Evolutionary conservation across 257 asterid species (phyloP).

Genomic region (Schizonepeta tenuifolia): DNA sequence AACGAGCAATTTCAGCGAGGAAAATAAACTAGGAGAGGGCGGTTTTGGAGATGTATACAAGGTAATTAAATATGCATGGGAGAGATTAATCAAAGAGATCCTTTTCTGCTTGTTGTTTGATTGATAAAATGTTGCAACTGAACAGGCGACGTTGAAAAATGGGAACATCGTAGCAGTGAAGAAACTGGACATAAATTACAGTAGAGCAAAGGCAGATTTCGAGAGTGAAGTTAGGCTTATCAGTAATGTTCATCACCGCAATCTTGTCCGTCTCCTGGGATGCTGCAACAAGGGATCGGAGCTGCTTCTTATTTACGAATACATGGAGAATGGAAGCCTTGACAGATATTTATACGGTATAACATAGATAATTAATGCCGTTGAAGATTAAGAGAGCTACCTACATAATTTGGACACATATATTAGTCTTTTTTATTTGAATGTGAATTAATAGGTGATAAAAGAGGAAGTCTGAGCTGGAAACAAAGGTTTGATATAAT

Average conservation of each 20-base stretch:
- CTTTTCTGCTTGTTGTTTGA: not conserved
- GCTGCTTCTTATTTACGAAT: constrained; percentile 70
- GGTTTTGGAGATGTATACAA: constrained; percentile 85
- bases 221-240: constrained; percentile 83
- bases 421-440: not conserved
- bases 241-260: constrained; percentile 90
- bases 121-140: not conserved
- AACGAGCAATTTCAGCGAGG: constrained; percentile 66
- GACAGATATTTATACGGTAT: constrained; percentile 70
- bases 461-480: constrained; percentile 69
- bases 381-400: no score
- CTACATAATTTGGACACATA: not conserved
- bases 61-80: constrained; percentile 39
- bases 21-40: constrained; percentile 80
- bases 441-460: constrained; percentile 55
- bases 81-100: not conserved
- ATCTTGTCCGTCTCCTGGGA: constrained; percentile 78
- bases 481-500: constrained; percentile 74
- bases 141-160: constrained; percentile 73
- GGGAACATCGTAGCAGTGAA: constrained; percentile 78
- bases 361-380: no score
- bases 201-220: constrained; percentile 70
- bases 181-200: constrained; percentile 51
- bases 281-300: constrained; percentile 71
- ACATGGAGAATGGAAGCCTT: constrained; percentile 86